Evolutionary conservation across 768 basidiomycete species (phyloP), one percentile per base, ranked within the genome.

Genomic region (Russula earlei): DNA sequence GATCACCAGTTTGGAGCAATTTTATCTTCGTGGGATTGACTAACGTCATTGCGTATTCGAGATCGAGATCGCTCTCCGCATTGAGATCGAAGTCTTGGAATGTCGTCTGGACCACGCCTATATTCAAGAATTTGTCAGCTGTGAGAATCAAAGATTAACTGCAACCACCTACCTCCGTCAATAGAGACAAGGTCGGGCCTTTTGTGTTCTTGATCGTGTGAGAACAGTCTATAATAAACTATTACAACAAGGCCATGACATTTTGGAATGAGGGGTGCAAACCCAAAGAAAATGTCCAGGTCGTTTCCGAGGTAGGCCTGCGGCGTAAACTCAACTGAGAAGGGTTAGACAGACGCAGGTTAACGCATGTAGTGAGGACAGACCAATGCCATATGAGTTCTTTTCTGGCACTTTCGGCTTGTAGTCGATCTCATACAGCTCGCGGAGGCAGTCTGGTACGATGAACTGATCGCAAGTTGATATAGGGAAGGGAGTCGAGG

Each of bases 11-110:
- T n/a, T n/a, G n/a, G n/a, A n/a, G n/a, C n/a, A n/a, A n/a, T n/a
- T n/a, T n/a, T 25, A 76, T 44, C 0, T 64, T 62, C 60, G 73
- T 75, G 36, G 63, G 67, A 11, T 62, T 56, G 0, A 69, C 70
- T 67, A 82, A 69, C 7, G 77, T 74, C 62, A 88, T 79, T 11
- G 72, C 79, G 50, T 85, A 87, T 67, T 87, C 78, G 20, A 87
- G 78, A 65, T 89, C 87, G 4, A 89, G 76, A 63, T 83, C 75
- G 25, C 84, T 83, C 72, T 87, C 87, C 19, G 75, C 81, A 49
- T 84, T 82, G 41, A 71, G 70, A 4, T 69, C 62, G 61, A 80
- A 78, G 43, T 74, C 66, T 38, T 69, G 64, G 24, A 76, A 66
- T 17, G 70, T 67, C 3, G 71, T 76, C 56, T 80, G 78, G 38